Conservation (phyloP, 257 asterid species). For the Fraxinus cuspidata region DNA sequence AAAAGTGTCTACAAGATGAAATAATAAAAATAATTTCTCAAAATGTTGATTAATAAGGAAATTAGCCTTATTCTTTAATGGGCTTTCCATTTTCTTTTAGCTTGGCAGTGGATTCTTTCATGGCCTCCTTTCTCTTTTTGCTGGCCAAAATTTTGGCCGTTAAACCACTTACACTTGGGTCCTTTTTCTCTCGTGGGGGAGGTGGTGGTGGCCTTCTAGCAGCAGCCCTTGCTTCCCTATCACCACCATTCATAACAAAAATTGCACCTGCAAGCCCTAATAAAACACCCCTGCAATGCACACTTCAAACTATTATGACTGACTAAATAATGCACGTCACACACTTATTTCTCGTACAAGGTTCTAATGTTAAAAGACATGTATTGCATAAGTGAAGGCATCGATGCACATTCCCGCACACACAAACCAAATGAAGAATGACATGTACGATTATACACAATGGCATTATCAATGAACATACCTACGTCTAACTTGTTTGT, state of each 20-base stretch:
- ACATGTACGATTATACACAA: neutral
- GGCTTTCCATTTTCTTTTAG: slow-evolving; percentile 61
- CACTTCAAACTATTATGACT: neutral
- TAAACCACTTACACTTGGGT: slow-evolving; percentile 68
- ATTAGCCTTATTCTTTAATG: slow-evolving; percentile 34
- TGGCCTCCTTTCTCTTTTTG: slow-evolving; percentile 89
- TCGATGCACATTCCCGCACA: neutral
- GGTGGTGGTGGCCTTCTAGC: slow-evolving; percentile 86
- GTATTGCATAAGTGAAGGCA: neutral
- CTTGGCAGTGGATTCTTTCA: slow-evolving; percentile 66
- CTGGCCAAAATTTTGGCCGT: slow-evolving; percentile 74
- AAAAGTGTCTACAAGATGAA: no score
- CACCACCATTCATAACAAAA: slow-evolving; percentile 38
- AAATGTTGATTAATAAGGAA: no score
- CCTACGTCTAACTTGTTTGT: slow-evolving; percentile 52
- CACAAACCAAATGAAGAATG: neutral
- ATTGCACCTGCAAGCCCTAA: slow-evolving; percentile 50
- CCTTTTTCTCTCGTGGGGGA: slow-evolving; percentile 74
- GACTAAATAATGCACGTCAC: neutral
- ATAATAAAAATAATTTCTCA: no score
- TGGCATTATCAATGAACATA: neutral
- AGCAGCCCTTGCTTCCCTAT: slow-evolving; percentile 49
- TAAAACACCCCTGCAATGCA: slow-evolving; percentile 56
- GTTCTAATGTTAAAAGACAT: no score
- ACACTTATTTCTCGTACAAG: no score